Evolutionary conservation across 176 grass and related monocot genomes (phyloP), one percentile per base, ranked within the genome.

Genomic region (Canna indica): DNA sequence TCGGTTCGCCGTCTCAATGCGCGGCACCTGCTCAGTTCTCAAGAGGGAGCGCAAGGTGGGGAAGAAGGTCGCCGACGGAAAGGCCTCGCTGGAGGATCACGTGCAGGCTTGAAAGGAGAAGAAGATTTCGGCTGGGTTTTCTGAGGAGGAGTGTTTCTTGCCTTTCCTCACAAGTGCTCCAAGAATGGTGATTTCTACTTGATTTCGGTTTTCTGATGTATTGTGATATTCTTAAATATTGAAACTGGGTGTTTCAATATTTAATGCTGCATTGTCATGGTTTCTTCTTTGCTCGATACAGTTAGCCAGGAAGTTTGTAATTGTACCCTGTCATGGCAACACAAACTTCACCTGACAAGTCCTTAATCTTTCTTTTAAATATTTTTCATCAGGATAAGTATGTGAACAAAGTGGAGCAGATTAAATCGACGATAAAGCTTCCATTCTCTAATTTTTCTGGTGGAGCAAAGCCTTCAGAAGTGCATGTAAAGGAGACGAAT

Each of bases 401-500:
- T 30, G 65, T 25, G n/a, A 44, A 68, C 38, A 69, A 69, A 69
- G 67, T 69, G 42, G 67, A 69, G 38, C 42, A 47, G 42, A 69
- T 69, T 17, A 69, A 69, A 47, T 84, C 85, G 71, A 83, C 82
- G 0, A 74, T 90, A 60, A 45, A 71, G 22, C 83, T 96, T 68
- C 91, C 91, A 67, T 91, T 91, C 79, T 36, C 29, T 60, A 32
- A 91, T 82, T 88, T 91, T 74, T 79, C 82, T 62, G 83, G n/a
- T n/a, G n/a, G 84, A 31, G 72, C 24, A 64, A 69, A 69, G 71
- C 33, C 24, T 27, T 15, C 70, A 42, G n/a, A 73, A 41, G 15
- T 18, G 35, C 36, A 59, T 30, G 48, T 54, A 44, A 54, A 28
- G 14, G 71, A 39, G 24, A 17, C 13, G 22, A 59, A 18, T 2